Evolutionary conservation across 345 rosid species (phyloP).

Genomic region (Gossypium ekmanianum): DNA sequence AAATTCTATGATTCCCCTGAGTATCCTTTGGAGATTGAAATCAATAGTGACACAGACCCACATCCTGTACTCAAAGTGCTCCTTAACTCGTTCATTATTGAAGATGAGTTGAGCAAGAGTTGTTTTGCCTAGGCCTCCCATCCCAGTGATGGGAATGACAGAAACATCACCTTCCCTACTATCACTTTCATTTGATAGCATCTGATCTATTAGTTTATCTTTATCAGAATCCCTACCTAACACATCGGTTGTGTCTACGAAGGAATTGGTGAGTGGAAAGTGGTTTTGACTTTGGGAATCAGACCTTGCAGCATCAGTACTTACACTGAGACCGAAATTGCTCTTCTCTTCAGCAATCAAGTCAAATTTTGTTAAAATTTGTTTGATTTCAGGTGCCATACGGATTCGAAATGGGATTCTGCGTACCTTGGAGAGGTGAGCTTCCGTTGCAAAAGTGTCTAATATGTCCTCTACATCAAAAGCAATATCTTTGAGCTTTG

Average conservation of each 20-base stretch:
- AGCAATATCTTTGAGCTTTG: not conserved
- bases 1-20: conserved; percentile 13
- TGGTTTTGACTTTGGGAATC: not conserved
- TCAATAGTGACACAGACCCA: conserved; percentile 17
- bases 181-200: not conserved
- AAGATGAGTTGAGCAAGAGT: conserved; percentile 17
- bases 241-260: not conserved
- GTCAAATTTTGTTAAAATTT: not conserved
- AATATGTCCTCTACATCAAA: not conserved
- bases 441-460: conserved; percentile 3
- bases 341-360: not conserved
- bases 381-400: not conserved
- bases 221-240: conserved; percentile 19
- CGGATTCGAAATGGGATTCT: too few relatives aligned
- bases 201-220: not conserved
- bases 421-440: not conserved
- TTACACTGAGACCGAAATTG: not conserved
- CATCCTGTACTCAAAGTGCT: conserved; percentile 13
- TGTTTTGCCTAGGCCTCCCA: conserved; percentile 25
- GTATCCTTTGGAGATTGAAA: conserved; percentile 9
- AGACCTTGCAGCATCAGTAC: not conserved
- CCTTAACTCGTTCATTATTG: not conserved
- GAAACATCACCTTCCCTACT: not conserved
- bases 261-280: not conserved
- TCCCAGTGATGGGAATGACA: conserved; percentile 18